A percentile compares a stretch with the other conserved stretches of the same genome.
phyloP scores from a whole-genome alignment of 2,329 filamentous ascomycete species.

The Coniella vitis region DNA sequence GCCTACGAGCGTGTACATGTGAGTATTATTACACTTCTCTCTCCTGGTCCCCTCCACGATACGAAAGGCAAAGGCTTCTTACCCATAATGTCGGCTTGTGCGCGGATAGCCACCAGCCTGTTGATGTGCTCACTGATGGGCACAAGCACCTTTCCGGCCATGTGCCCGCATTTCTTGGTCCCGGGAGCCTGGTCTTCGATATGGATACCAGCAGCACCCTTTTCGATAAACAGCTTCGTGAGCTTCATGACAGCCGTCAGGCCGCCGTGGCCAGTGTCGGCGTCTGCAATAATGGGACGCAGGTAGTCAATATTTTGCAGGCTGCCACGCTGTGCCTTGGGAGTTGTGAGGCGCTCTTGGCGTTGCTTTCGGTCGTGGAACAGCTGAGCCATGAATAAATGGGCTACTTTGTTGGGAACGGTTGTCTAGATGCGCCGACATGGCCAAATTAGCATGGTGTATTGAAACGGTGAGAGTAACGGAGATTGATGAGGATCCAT shows the following conservation, averaged over 20 bases:
- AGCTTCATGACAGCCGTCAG: slow-evolving; percentile 99
- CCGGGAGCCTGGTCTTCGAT: slow-evolving; percentile 98
- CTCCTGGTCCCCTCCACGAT: not conserved
- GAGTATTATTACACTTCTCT: not conserved
- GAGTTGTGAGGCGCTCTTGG: slow-evolving; percentile 77
- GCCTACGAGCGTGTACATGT: slow-evolving; percentile 40
- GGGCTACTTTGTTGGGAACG: slow-evolving; percentile 95
- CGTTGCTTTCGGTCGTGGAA: slow-evolving; percentile 99
- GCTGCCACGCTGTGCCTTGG: slow-evolving; percentile 64
- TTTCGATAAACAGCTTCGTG: slow-evolving; percentile 94
- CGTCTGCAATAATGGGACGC: slow-evolving; percentile 84
- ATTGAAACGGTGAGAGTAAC: not conserved
- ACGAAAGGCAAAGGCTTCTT: slow-evolving; percentile 20
- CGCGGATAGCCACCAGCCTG: slow-evolving; percentile 89
- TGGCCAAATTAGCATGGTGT: not conserved
- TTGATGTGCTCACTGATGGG: slow-evolving; percentile 98
- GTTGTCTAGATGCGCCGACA: slow-evolving; percentile 73
- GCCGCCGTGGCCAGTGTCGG: slow-evolving; percentile 87
- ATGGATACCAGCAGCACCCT: slow-evolving; percentile 94
- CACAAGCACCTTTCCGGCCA: slow-evolving; percentile 97
- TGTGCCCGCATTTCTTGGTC: slow-evolving; percentile 99
- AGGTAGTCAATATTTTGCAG: slow-evolving; percentile 86
- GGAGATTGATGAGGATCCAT: not conserved
- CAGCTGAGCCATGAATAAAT: slow-evolving; percentile 96
- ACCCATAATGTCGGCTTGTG: slow-evolving; percentile 98